Base-by-base conservation (phyloP, 768 basidiomycete genomes). In the Russula sp. region DNA sequence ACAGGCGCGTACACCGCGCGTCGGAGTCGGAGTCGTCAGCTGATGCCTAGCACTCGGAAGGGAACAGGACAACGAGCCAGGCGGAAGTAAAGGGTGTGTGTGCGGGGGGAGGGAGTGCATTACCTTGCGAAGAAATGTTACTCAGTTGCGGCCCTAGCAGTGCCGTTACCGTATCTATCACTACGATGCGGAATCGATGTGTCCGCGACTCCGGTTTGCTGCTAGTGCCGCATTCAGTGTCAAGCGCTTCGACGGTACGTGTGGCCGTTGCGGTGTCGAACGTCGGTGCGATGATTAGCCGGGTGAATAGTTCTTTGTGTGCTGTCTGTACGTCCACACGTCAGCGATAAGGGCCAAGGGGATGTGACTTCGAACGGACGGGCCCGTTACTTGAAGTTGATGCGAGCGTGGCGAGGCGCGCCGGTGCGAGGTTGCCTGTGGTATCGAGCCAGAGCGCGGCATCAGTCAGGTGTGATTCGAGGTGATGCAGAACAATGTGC, bases 381-480 rank as follows among this genome's bases (percentile, higher is more conserved):
- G 72, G 64, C 66, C 60, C 65, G 53, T 39, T 66, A 63, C 50
- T 69, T 66, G 53, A 42, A 22, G 49, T 45, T 14, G 66, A 66
- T 58, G 70, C 62, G 34, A 83, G 63, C 18, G 73, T 67, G 3
- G 71, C 63, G 2, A 82, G 78, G 42, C 76, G 75, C 25, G 82
- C 80, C 0, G 75, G 74, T 41, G 85, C 79, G 69, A 90, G 88
- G 63, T 82, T 82, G 1, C 88, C 87, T 0, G 78, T 78, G 10
- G 85, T 86, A 67, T 92, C 89, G 49, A 92, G 78, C 90, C 90
- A 92, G 6, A 83, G 69, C 1, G 77, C 82, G 53, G 70, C 75
- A 2, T 76, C 70, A n/a, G 76, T 66, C 20, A 64, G 59, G 56
- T 75, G 52, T 18, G 69, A 61, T 2, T 73, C 70, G 5, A 91